phyloP scores from a whole-genome alignment of 176 grass and related monocot genomes.

The Elaeis guineensis region DNA sequence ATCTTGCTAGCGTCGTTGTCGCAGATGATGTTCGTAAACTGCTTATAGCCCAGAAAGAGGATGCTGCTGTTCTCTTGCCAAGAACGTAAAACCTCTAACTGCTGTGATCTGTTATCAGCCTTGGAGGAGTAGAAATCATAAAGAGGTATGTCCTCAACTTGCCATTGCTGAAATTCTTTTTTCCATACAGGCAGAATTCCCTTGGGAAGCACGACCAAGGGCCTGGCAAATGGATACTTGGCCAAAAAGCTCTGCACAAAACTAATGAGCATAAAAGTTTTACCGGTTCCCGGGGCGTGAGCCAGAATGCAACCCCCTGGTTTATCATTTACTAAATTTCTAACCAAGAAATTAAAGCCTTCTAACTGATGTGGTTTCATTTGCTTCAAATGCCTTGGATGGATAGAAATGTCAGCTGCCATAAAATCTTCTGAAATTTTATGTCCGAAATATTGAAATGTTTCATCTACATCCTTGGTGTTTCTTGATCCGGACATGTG shows the following conservation, averaged over 20 bases:
- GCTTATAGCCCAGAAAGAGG: slow-evolving; percentile 88
- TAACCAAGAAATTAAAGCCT: slow-evolving; percentile 90
- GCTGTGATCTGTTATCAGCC: slow-evolving; percentile 85
- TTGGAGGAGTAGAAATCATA: slow-evolving; percentile 94
- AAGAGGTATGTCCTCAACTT: slow-evolving; percentile 82
- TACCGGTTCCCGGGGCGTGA: slow-evolving; percentile 93
- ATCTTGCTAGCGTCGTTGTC: slow-evolving; percentile 31
- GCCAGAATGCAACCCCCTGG: slow-evolving; percentile 94
- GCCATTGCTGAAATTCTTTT: slow-evolving; percentile 69
- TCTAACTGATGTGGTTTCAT: slow-evolving; percentile 87
- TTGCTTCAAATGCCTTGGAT: slow-evolving; percentile 75
- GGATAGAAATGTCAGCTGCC: slow-evolving; percentile 57
- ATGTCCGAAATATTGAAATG: slow-evolving; percentile 28
- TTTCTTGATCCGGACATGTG: slow-evolving; percentile 27
- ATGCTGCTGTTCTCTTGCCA: slow-evolving; percentile 88
- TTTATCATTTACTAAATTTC: slow-evolving; percentile 66
- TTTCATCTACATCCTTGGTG: slow-evolving; percentile 46
- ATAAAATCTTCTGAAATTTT: slow-evolving; percentile 53
- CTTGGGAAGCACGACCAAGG: slow-evolving; percentile 85
- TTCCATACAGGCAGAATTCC: slow-evolving; percentile 89
- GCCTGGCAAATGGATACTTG: slow-evolving; percentile 70
- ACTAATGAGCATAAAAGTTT: slow-evolving; percentile 94
- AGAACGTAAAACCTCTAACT: slow-evolving; percentile 63
- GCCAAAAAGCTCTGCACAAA: slow-evolving; percentile 99
- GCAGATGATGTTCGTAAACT: slow-evolving; percentile 72